Evolutionary conservation across 1,139 yeast genomes (phyloP).

Genomic region (Candida gigantensis): DNA sequence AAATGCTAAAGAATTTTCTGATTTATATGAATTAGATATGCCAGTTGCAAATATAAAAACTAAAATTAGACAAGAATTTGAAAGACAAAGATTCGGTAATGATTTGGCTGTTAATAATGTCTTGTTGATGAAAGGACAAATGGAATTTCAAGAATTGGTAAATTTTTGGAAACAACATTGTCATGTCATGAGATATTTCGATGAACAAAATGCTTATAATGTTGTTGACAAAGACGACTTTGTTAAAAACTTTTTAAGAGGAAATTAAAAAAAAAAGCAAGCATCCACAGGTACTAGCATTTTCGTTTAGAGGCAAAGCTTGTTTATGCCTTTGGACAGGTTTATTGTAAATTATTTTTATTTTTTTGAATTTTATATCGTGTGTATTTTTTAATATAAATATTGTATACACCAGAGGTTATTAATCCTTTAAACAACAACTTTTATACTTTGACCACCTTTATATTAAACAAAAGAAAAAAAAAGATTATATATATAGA

Average conservation of each 20-base stretch:
- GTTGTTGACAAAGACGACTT: constrained; percentile 54
- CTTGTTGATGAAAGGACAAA: constrained; percentile 78
- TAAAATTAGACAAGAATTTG: constrained; percentile 86
- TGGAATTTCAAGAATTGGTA: constrained; percentile 87
- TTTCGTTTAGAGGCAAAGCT: no score
- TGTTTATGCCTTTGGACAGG: no score
- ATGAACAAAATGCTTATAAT: constrained; percentile 58
- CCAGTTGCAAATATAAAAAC: constrained; percentile 83
- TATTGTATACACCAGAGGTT: no score
- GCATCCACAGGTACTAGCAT: no score
- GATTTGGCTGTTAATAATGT: constrained; percentile 69
- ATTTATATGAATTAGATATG: constrained; percentile 76
- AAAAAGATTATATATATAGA: constrained; percentile 5
- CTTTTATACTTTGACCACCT: background rate
- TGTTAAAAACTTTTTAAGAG: constrained; percentile 73
- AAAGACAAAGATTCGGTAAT: constrained; percentile 72
- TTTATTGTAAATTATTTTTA: background rate
- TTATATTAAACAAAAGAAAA: constrained; percentile 11
- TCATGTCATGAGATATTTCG: constrained; percentile 81
- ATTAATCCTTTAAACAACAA: no score
- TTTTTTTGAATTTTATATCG: background rate
- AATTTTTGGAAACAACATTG: constrained; percentile 92
- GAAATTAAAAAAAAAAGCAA: constrained; percentile 26
- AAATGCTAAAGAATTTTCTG: constrained; percentile 62
- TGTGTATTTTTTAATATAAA: no score